Evolutionary conservation across 164 flowering plant species (phyloP), one percentile per base, ranked within the genome.

Genomic region (Houttuynia cordata): DNA sequence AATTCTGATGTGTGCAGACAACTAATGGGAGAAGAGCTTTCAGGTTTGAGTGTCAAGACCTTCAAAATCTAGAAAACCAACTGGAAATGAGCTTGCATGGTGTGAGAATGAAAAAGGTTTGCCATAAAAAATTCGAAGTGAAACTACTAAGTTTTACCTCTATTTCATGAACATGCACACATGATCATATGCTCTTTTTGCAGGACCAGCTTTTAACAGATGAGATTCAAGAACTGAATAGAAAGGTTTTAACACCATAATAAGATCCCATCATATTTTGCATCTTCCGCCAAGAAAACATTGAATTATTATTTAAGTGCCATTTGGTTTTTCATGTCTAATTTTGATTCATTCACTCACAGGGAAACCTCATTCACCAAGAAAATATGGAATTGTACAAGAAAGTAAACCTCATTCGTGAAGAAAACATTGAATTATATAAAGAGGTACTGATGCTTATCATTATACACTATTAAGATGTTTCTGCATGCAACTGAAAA

Each of bases 11-110:
- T 55, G 52, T 67, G 64, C 84, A 91, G 98, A 75, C 78, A 88
- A 75, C 67, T 91, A 76, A 83, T 81, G 91, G 98, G 98, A 18
- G 88, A 86, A 73, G 87, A 83, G 66, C 88, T 92, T 53, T 77
- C 86, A 24, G 86, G 93, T 53, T 73, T 92, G 74, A 75, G 72
- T 57, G 74, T 85, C 57, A 80, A 81, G 96, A 87, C 24, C 72
- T 92, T 57, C 91, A 87, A 63, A 81, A 77, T 72, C 63, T 87
- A 66, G 98, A 92, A 70, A 84, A 71, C 62, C 89, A 87, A 73
- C 68, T 92, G 71, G 96, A 92, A 64, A 84, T 76, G 76, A 89
- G 96, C 72, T 75, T 88, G 25, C 82, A 72, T 20, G 79, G 84
- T 59, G 83, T 88, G 3, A 91, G 96, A 1, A 74, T 71, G 78